These are phyloP conservation scores for Odontarrhena argentea DNA, from an alignment of 345 rosid genomes.

Conservation along the genomic window DNA sequence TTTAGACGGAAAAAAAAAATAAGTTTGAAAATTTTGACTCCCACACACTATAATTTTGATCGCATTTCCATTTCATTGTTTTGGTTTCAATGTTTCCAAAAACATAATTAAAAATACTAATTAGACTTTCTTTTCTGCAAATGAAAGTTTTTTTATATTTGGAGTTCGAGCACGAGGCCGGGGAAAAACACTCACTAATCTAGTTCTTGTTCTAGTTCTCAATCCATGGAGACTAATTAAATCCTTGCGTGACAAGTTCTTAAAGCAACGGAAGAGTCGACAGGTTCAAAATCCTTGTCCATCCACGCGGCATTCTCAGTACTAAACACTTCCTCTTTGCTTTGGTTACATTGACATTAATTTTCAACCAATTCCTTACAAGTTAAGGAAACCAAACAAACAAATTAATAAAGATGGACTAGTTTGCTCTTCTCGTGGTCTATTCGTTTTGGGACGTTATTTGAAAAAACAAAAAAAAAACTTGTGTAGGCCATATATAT, in stretches of 20 bases:
- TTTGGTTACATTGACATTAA: not conserved
- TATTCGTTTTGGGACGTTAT: not conserved
- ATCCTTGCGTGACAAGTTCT: constrained; percentile 29
- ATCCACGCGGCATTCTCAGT: not conserved
- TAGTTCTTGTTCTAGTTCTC: no score
- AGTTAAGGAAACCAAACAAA: not conserved
- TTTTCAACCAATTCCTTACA: not conserved
- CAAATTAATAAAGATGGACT: constrained; percentile 2
- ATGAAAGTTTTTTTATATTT: no score
- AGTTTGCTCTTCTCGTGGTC: constrained; percentile 1
- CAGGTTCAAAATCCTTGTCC: constrained; percentile 7
- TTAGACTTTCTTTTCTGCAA: no score
- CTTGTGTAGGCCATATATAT: constrained; percentile 10
- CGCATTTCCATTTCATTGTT: no score
- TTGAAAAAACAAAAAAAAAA: not conserved
- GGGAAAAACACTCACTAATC: no score
- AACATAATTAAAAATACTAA: no score
- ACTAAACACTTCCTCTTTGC: not conserved
- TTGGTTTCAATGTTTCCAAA: no score
- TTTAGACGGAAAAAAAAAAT: no score
- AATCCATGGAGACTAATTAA: no score
- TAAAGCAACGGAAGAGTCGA: constrained; percentile 10
- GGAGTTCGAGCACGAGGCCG: no score
- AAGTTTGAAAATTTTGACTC: no score
- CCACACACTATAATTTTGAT: no score